These are phyloP conservation scores for Colletotrichum euphorbiae DNA, from an alignment of 2,329 filamentous ascomycete species.

Conservation along the genomic window DNA sequence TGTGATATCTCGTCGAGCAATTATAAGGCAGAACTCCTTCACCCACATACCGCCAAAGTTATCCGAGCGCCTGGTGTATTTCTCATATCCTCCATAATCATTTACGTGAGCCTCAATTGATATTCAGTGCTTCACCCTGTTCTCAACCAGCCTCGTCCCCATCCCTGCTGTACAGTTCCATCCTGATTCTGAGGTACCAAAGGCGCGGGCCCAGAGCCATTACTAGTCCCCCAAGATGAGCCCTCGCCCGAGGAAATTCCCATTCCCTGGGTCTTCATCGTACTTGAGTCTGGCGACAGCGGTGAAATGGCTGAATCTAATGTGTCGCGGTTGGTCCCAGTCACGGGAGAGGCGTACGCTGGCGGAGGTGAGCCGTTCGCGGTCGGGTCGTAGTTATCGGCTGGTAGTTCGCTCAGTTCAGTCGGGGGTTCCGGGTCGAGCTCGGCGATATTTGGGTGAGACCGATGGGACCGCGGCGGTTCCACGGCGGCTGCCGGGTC, in stretches of 20 bases:
- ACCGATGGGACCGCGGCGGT: neutral
- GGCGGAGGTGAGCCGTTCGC: constrained; percentile 16
- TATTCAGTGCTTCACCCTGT: neutral
- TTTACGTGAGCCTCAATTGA: neutral
- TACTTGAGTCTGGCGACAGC: constrained; percentile 16
- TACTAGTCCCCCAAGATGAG: neutral
- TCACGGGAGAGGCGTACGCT: constrained; percentile 24
- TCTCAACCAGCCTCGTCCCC: constrained; percentile 21
- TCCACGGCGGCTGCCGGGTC: constrained; percentile 26
- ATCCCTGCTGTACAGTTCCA: constrained; percentile 5
- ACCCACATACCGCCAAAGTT: too few species aligned
- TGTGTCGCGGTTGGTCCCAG: constrained; percentile 4
- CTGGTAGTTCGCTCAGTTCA: constrained; percentile 26
- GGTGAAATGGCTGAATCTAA: constrained; percentile 27
- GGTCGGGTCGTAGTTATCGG: constrained; percentile 30
- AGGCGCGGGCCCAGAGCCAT: neutral
- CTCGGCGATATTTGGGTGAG: constrained; percentile 14
- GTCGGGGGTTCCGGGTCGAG: constrained; percentile 15
- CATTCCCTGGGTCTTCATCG: neutral
- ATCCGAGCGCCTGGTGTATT: neutral
- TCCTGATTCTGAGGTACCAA: neutral
- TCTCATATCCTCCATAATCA: neutral
- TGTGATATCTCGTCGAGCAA: too few species aligned
- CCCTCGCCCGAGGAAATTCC: neutral
- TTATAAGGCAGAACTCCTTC: too few species aligned